A percentile compares a stretch with the other conserved stretches of the same genome.
phyloP scores from a whole-genome alignment of 148 eudicot species.

The Rhododendron kiyosumense region DNA sequence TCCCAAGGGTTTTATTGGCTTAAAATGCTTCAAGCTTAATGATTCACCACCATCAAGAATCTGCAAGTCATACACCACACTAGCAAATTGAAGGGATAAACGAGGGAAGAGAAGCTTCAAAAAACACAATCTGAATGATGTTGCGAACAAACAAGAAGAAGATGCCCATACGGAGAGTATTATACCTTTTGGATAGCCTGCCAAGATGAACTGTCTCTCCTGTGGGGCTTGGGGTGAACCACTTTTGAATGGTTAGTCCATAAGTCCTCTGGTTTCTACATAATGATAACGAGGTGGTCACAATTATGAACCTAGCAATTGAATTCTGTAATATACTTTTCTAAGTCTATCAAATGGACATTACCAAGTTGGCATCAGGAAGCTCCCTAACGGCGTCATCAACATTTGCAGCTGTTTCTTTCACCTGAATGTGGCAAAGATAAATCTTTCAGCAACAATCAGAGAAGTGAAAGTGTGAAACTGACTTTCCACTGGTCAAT shows the following conservation, averaged over 20 bases:
- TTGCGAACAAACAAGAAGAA: neutral
- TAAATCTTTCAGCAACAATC: neutral
- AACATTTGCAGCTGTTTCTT: conserved; percentile 87
- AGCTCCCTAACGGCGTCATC: conserved; percentile 92
- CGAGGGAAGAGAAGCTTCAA: neutral
- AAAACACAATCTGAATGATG: neutral
- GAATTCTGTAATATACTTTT: neutral
- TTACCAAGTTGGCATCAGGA: conserved; percentile 96
- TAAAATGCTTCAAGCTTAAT: conserved; percentile 85
- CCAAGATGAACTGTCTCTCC: conserved; percentile 72
- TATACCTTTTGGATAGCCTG: conserved; percentile 70
- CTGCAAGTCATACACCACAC: conserved; percentile 31
- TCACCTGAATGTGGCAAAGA: conserved; percentile 44
- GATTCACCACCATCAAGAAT: conserved; percentile 71
- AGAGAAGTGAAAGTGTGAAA: neutral
- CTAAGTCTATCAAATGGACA: neutral
- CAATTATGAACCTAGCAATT: neutral
- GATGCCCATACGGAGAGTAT: neutral
- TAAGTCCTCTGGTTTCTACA: conserved; percentile 94
- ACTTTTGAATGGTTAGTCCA: conserved; percentile 90
- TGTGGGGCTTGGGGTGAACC: conserved; percentile 92
- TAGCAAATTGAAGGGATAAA: conserved; percentile 4
- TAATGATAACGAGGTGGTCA: neutral
- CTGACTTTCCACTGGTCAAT: neutral
- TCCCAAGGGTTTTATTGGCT: conserved; percentile 84